Percentiles rank a stretch among this genome's conserved stretches.
Conservation (phyloP, 2,329 filamentous ascomycete species). For the Epichloe typhina region DNA sequence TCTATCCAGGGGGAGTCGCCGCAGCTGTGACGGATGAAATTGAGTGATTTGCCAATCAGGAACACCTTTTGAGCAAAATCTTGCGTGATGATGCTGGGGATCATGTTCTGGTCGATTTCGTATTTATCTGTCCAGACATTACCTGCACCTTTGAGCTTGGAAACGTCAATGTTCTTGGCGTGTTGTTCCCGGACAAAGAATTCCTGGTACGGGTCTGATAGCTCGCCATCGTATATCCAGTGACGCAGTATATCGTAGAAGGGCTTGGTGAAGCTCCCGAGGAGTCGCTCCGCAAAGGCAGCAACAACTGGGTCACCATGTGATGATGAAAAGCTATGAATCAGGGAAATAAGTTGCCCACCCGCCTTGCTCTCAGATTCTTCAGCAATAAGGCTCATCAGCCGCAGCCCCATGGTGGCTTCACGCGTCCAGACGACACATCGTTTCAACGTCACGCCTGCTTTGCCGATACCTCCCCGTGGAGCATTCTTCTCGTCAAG, state of each 20-base stretch:
- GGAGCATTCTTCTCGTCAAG: constrained; percentile 54
- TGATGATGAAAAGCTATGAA: constrained; percentile 84
- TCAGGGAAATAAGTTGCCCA: constrained; percentile 83
- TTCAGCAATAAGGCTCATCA: constrained; percentile 91
- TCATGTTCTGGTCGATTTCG: constrained; percentile 69
- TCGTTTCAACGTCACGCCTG: constrained; percentile 84
- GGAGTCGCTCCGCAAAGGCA: constrained; percentile 78
- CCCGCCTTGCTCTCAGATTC: constrained; percentile 73
- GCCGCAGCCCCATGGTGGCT: constrained; percentile 82
- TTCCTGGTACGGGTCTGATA: constrained; percentile 89
- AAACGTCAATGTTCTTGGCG: constrained; percentile 30
- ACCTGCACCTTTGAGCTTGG: constrained; percentile 50
- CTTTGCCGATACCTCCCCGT: constrained; percentile 62
- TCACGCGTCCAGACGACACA: constrained; percentile 97
- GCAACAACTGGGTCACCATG: constrained; percentile 93
- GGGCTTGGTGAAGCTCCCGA: constrained; percentile 76
- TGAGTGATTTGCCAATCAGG: constrained; percentile 91
- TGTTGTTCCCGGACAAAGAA: constrained; percentile 89
- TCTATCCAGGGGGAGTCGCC: constrained; percentile 88
- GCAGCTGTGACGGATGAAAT: constrained; percentile 95
- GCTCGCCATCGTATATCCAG: constrained; percentile 97
- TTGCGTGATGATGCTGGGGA: constrained; percentile 82
- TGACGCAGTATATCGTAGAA: constrained; percentile 94
- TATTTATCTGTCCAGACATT: constrained; percentile 99
- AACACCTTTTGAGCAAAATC: constrained; percentile 96